Base-by-base conservation (phyloP, 179 eudicot species). In the Beta macrorhiza region DNA sequence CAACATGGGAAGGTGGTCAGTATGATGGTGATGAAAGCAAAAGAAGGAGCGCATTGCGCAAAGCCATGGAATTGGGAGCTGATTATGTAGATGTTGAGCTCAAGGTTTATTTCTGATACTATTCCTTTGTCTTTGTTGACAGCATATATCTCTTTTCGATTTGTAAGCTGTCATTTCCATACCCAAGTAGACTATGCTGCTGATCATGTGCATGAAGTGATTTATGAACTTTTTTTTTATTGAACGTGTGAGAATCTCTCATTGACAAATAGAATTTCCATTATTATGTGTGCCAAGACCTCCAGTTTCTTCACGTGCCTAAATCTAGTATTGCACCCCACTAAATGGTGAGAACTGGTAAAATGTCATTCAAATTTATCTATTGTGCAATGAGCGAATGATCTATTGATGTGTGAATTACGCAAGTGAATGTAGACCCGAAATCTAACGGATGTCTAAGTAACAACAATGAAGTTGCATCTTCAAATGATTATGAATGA, bases 1-100 rank as follows among this genome's bases (percentile, higher is more conserved):
- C 78, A 56, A 75, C 78, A 17, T 75, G 78, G 78, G 78, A 75
- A 75, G 78, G 78, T 17, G 78, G 78, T 32, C 78, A 75, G 10
- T 75, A 56, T 42, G 29, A 75, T 57, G 78, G 78, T 37, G 78
- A 75, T 57, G 78, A 75, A 75, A 58, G 78, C 52, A 37, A 16
- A 11, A 65, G 67, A 37, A 44, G 20, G 20, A 75, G 52, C 19
- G 67, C 67, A 19, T 75, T 75, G 65, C 11, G 22, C 45, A 75
- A 3, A 75, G 78, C 78, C 25, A 75, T 75, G 53, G 78, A 75
- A 58, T 32, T 75, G 0, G 78, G 78, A 75, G 67, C 78, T 7
- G 52, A 75, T 20, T 75, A 75, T 42, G 19, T 75, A 7, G 67
- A 75, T 57, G 78, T 75, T 15, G 78, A 75, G 9, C 65, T 75